Evolutionary conservation across 345 rosid genomes (phyloP), one percentile per base, ranked within the genome.

Genomic region (Hibiscus trionum): DNA sequence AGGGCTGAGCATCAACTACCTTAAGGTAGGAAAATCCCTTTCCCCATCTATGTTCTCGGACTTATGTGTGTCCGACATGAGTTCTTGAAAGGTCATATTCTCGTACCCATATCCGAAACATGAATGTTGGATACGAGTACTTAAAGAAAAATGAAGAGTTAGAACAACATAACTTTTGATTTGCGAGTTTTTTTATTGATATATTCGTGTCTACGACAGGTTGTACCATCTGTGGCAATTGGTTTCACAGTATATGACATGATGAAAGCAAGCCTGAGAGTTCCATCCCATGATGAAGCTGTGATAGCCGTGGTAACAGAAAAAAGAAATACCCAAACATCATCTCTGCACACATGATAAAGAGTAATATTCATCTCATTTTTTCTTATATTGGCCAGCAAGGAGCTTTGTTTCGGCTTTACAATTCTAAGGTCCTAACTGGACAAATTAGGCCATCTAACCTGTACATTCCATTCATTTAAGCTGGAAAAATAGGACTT

Each of bases 161-260:
- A 53, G 11, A 53, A 17, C 11, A 53, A 53, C 11, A 1, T 53
- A n/a, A 17, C 24, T n/a, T 53, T 53, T 24, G 10, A 19, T 56
- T 56, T 19, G 27, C 17, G 4, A 17, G 29, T 26, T 19, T 56
- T 56, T 56, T 4, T 19, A 56, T 21, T 10, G 12, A 56, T 19
- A 21, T 7, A 19, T 52, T 6, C 21, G 1, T 61, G 56, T 44
- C 53, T 39, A 6, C 59, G 78, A 60, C 82, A 89, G 97, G 94
- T 93, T 77, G 96, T 90, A 57, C 96, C 98, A 2, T 94, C 98
- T 0, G 96, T 91, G 66, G 97, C 97, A 47, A 94, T 90, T 5
- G 98, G 98, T 37, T 94, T 94, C 80, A 91, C 98, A 17, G 90
- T 91, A 6, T 94, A 94, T 72, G 98, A 94, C 79, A 52, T 88